Evolutionary conservation across 169 alveolate species (phyloP).

Genomic region (Plasmodium cynomolgi): DNA sequence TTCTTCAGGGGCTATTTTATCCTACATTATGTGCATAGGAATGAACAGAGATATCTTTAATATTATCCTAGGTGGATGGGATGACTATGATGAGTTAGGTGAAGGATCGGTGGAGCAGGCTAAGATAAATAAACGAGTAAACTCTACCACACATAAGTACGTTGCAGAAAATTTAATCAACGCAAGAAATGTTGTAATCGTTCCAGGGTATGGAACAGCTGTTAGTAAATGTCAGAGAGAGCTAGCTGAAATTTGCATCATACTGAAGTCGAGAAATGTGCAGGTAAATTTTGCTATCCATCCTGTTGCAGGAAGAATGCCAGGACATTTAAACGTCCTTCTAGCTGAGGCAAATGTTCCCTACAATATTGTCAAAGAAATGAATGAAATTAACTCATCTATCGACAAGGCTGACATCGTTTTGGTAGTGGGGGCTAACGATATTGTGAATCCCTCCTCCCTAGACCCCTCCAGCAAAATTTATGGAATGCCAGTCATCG

Average conservation of each 20-base stretch:
- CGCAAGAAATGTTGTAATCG: slow-evolving; percentile 90
- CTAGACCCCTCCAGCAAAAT: slow-evolving; percentile 89
- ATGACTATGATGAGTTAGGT: slow-evolving; percentile 81
- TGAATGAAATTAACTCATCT: slow-evolving; percentile 94
- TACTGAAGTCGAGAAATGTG: slow-evolving; percentile 85
- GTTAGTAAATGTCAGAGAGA: slow-evolving; percentile 90
- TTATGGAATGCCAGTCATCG: slow-evolving; percentile 96
- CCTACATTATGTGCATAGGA: slow-evolving; percentile 95
- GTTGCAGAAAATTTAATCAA: slow-evolving; percentile 90
- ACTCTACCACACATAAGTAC: slow-evolving; percentile 82
- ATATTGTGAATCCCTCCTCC: slow-evolving; percentile 95
- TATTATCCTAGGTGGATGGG: slow-evolving; percentile 93
- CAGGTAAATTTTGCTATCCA: slow-evolving; percentile 95
- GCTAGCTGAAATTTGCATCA: slow-evolving; percentile 85
- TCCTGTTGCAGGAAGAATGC: slow-evolving; percentile 99
- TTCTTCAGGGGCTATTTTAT: slow-evolving; percentile 95
- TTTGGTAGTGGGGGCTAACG: slow-evolving; percentile 96
- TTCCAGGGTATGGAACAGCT: slow-evolving; percentile 98
- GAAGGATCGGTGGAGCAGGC: slow-evolving; percentile 87
- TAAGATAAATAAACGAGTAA: slow-evolving; percentile 83
- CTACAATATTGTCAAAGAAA: slow-evolving; percentile 93
- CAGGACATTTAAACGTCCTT: slow-evolving; percentile 96
- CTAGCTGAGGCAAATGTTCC: slow-evolving; percentile 97
- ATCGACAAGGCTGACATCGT: slow-evolving; percentile 88
- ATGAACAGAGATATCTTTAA: slow-evolving; percentile 93